These are phyloP conservation scores for Pyrrhoderma noxium DNA, from an alignment of 1,284 basidiomycete genomes.

Conservation along the genomic window DNA sequence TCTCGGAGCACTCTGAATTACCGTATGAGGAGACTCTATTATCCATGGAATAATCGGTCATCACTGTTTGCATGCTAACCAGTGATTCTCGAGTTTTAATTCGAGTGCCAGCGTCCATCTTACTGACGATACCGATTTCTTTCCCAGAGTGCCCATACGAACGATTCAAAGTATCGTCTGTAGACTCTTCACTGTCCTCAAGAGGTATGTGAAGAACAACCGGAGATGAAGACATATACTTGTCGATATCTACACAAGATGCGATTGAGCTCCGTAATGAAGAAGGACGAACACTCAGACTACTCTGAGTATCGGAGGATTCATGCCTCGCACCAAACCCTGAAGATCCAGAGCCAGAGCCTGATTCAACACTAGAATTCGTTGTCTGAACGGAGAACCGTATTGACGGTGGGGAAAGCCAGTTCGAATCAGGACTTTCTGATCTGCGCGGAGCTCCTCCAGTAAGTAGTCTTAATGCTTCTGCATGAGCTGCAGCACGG, in stretches of 20 bases:
- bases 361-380: conserved; percentile 2
- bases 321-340: conserved; percentile 1
- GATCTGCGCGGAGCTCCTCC: not conserved
- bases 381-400: conserved; percentile 10
- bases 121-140: no score
- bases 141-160: not conserved
- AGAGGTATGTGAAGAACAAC: conserved; percentile 16
- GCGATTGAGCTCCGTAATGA: conserved; percentile 11
- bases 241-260: conserved; percentile 15
- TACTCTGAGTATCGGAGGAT: conserved; percentile 10
- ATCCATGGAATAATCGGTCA: conserved; percentile 50
- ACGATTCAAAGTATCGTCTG: not conserved
- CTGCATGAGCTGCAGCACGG: conserved; percentile 13
- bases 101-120: not conserved
- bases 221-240: conserved; percentile 17
- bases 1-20: conserved; percentile 21
- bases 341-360: conserved; percentile 4
- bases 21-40: conserved; percentile 39
- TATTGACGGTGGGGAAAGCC: not conserved
- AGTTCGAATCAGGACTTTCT: not conserved
- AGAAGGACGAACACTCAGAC: conserved; percentile 1
- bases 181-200: conserved; percentile 1
- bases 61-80: conserved; percentile 51
- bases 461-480: conserved; percentile 13
- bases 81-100: conserved; percentile 37